Conservation (phyloP, 2,329 filamentous ascomycete species). For the Penicillium sp. region DNA sequence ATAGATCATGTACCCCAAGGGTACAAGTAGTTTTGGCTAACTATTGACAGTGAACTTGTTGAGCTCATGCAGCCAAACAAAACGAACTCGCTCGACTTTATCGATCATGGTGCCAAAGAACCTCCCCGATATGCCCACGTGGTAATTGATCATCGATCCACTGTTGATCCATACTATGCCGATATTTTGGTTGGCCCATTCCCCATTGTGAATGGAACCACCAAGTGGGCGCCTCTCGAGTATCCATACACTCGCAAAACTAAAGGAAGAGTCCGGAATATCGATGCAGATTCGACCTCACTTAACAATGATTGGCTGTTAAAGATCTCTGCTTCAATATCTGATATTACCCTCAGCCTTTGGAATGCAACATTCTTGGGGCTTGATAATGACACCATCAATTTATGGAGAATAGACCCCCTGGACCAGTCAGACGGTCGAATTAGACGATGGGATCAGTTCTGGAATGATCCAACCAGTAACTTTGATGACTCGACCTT, state of each 20-base stretch:
- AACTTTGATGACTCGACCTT: not conserved
- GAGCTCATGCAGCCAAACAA: not conserved
- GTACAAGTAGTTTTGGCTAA: not conserved
- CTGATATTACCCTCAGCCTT: not conserved
- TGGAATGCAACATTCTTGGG: not conserved
- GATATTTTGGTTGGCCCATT: not conserved
- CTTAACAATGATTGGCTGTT: not conserved
- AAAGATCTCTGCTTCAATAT: not conserved
- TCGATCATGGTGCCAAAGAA: not conserved
- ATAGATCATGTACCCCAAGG: no score
- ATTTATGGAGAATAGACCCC: not conserved
- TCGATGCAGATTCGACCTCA: not conserved
- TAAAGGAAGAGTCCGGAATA: not conserved
- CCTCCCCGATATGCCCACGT: not conserved
- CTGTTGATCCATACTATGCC: not conserved
- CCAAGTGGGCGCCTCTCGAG: not conserved
- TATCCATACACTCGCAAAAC: not conserved
- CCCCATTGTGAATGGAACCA: not conserved
- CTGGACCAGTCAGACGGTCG: not conserved
- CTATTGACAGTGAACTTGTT: not conserved
- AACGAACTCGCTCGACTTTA: not conserved
- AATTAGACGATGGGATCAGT: not conserved
- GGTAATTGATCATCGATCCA: not conserved
- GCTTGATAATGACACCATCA: not conserved
- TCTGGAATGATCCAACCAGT: not conserved